Conservation (phyloP, 2,329 filamentous ascomycete species). For the Talaromyces sp. region DNA sequence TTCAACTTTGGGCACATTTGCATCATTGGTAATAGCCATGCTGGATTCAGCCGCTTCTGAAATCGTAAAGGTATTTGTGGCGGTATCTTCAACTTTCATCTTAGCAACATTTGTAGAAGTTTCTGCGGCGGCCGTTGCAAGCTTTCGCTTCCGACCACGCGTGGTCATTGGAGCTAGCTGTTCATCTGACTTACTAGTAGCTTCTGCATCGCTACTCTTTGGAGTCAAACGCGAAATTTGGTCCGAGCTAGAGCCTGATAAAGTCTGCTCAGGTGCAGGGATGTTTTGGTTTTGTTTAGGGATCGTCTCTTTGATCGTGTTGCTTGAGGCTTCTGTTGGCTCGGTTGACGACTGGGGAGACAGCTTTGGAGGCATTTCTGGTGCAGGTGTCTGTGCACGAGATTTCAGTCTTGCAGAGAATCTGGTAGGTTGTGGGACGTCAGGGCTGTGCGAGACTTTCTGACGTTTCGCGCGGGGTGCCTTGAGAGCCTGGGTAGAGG, state of each 20-base stretch:
- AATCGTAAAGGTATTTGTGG: neutral
- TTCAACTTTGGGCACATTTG: conserved; percentile 33
- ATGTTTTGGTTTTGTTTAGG: neutral
- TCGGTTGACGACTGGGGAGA: conserved; percentile 12
- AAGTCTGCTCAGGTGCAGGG: neutral
- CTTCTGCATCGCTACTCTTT: neutral
- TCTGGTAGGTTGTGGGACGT: conserved; percentile 36
- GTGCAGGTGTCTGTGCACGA: conserved; percentile 23
- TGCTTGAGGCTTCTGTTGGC: neutral
- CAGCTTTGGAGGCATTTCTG: conserved; percentile 14
- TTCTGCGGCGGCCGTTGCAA: conserved; percentile 5
- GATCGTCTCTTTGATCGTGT: neutral
- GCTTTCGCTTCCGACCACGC: conserved; percentile 19
- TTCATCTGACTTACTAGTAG: neutral
- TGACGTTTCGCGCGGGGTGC: conserved; percentile 36
- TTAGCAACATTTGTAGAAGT: conserved; percentile 21
- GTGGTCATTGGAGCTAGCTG: neutral
- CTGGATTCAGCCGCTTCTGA: neutral
- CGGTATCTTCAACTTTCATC: conserved; percentile 29
- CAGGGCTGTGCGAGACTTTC: conserved; percentile 30
- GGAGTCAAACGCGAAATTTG: conserved; percentile 3
- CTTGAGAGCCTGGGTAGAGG: conserved; percentile 25
- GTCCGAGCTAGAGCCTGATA: neutral
- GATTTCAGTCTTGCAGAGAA: conserved; percentile 36
- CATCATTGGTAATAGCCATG: conserved; percentile 10